Percentiles rank a stretch among this genome's conserved stretches.
phyloP scores from a whole-genome alignment of 2,329 filamentous ascomycete genomes.

The Alternaria ventricosa region DNA sequence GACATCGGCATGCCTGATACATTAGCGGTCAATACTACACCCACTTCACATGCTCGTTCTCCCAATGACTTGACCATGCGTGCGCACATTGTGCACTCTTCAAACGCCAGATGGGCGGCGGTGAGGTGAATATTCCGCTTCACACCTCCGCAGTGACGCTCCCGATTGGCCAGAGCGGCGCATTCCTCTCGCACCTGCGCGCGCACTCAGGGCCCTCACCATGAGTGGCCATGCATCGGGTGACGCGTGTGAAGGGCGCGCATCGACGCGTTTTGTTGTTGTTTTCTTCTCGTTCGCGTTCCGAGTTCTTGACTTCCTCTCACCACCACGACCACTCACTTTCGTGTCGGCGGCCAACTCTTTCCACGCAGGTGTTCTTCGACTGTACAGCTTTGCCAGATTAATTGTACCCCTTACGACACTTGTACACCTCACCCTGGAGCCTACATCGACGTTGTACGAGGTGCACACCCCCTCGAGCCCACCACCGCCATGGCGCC shows the following conservation, averaged over 20 bases:
- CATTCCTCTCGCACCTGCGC: background rate
- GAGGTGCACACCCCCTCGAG: background rate
- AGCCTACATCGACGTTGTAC: background rate
- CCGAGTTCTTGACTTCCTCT: background rate
- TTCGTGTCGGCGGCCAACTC: background rate
- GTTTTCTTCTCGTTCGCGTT: background rate
- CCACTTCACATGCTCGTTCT: too few species aligned
- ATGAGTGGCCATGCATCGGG: background rate
- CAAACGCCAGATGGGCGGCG: constrained; percentile 4
- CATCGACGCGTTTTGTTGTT: background rate
- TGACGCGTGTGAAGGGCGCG: background rate
- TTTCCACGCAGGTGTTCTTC: background rate
- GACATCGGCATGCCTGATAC: background rate
- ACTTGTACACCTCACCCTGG: background rate
- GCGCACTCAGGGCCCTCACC: background rate
- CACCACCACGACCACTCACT: background rate
- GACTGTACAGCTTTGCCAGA: background rate
- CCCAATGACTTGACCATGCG: background rate
- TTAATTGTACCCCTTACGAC: background rate
- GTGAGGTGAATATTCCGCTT: background rate
- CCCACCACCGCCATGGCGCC: background rate
- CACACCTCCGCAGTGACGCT: background rate
- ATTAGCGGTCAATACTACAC: background rate
- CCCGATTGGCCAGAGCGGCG: background rate
- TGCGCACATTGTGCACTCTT: background rate